Evolutionary conservation across 768 basidiomycete species (phyloP).

Genomic region (Lactarius vividus): DNA sequence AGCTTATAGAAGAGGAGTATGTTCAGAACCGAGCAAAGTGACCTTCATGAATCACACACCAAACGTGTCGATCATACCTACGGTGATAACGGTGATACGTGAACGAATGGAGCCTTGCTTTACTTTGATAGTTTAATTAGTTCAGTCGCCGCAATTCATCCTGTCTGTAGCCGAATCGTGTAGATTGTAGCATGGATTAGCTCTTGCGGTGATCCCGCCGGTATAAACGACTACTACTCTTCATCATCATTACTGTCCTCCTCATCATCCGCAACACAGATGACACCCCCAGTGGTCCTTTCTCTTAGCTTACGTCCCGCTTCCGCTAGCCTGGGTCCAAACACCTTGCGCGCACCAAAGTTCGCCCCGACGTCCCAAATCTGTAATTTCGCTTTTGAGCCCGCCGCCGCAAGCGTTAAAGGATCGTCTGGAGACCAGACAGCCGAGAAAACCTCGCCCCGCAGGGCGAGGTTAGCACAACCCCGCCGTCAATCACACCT

Average conservation of each 20-base stretch:
- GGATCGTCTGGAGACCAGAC: slow-evolving; percentile 93
- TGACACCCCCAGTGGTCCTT: slow-evolving; percentile 60
- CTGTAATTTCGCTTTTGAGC: slow-evolving; percentile 91
- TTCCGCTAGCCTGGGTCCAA: slow-evolving; percentile 71
- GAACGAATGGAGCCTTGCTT: slow-evolving; percentile 22
- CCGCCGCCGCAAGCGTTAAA: slow-evolving; percentile 89
- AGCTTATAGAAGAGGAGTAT: neutral
- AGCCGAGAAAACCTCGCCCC: slow-evolving; percentile 97
- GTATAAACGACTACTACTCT: slow-evolving; percentile 31
- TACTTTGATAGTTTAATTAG: slow-evolving; percentile 14
- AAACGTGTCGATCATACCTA: neutral
- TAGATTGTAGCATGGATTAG: slow-evolving; percentile 20
- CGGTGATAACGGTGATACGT: too few species aligned
- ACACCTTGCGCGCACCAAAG: slow-evolving; percentile 75
- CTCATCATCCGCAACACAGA: slow-evolving; percentile 66
- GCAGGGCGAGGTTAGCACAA: slow-evolving; percentile 12
- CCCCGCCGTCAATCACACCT: neutral
- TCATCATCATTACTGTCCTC: slow-evolving; percentile 58
- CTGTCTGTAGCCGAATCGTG: slow-evolving; percentile 14
- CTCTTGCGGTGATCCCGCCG: neutral
- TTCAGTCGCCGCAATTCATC: slow-evolving; percentile 2
- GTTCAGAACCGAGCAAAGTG: neutral
- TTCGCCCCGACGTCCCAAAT: slow-evolving; percentile 94
- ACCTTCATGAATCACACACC: too few species aligned
- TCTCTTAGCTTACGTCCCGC: slow-evolving; percentile 69